Evolutionary conservation across 1,139 yeast species (phyloP).

Genomic region (Debaryomyces sp.): DNA sequence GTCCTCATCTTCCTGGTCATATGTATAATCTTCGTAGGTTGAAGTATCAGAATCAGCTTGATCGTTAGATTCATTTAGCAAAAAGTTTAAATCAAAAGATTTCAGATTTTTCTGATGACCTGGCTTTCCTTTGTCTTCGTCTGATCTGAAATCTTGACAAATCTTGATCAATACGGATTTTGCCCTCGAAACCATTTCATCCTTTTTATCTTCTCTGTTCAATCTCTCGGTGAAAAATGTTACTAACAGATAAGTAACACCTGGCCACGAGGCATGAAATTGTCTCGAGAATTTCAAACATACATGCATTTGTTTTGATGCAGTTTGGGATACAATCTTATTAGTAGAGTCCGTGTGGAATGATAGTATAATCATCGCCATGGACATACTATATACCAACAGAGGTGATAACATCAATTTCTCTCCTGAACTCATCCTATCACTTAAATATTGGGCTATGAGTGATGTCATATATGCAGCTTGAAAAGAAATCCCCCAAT

Average conservation of each 20-base stretch:
- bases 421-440: conserved; percentile 6
- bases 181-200: conserved; percentile 10
- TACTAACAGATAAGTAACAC: conserved; percentile 14
- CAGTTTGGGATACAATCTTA: conserved; percentile 15
- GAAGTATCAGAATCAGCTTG: not conserved
- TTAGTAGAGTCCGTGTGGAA: conserved; percentile 18
- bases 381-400: conserved; percentile 14
- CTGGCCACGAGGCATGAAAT: conserved; percentile 18
- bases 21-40: conserved; percentile 8
- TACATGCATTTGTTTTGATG: conserved; percentile 14
- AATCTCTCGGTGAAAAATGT: conserved; percentile 14
- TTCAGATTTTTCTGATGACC: conserved; percentile 8
- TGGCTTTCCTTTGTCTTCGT: conserved; percentile 9
- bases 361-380: conserved; percentile 16
- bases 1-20: conserved; percentile 14
- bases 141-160: conserved; percentile 11
- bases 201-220: not conserved
- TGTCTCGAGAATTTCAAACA: conserved; percentile 15
- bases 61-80: conserved; percentile 13
- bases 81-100: conserved; percentile 17
- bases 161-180: conserved; percentile 13
- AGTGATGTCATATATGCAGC: conserved; percentile 13
- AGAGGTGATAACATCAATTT: conserved; percentile 12
- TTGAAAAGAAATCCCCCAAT: conserved; percentile 17
- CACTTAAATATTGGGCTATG: conserved; percentile 12